phyloP scores from a whole-genome alignment of 225 moss, liverwort and hornwort species.

The Marchantia polymorpha region DNA sequence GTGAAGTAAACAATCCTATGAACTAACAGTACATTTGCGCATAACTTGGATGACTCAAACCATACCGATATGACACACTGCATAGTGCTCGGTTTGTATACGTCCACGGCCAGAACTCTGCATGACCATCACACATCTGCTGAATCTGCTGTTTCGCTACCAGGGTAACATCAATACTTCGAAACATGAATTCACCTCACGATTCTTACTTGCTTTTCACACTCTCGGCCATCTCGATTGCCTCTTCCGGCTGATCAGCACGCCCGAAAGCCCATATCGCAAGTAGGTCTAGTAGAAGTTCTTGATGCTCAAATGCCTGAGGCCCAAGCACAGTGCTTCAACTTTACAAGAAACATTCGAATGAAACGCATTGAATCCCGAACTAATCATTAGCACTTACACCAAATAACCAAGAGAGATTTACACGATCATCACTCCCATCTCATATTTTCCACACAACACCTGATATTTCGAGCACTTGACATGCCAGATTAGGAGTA shows the following conservation, averaged over 20 bases:
- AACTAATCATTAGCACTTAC: too few relatives aligned
- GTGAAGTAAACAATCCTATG: too few relatives aligned
- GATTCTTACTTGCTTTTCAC: conserved; percentile 50
- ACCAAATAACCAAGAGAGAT: too few relatives aligned
- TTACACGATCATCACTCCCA: too few relatives aligned
- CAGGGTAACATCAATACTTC: neutral
- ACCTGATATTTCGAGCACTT: too few relatives aligned
- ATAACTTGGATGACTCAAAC: neutral
- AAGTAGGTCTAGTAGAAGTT: conserved; percentile 60
- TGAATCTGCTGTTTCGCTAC: conserved; percentile 7
- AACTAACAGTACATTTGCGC: neutral
- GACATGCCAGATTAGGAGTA: too few relatives aligned
- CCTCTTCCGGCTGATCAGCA: conserved; percentile 46
- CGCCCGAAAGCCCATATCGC: conserved; percentile 67
- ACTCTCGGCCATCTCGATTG: conserved; percentile 40
- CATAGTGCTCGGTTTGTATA: conserved; percentile 10
- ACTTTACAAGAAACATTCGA: too few relatives aligned
- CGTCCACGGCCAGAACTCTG: conserved; percentile 27
- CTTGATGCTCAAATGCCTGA: conserved; percentile 51
- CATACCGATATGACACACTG: conserved; percentile 24
- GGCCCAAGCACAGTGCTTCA: conserved; percentile 13
- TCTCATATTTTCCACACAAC: too few relatives aligned
- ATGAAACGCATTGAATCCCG: too few relatives aligned
- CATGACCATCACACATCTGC: conserved; percentile 10
- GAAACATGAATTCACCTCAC: neutral